Evolutionary conservation across 2,329 filamentous ascomycete species (phyloP), one percentile per base, ranked within the genome.

Genomic region (Trichoderma pleuroti): DNA sequence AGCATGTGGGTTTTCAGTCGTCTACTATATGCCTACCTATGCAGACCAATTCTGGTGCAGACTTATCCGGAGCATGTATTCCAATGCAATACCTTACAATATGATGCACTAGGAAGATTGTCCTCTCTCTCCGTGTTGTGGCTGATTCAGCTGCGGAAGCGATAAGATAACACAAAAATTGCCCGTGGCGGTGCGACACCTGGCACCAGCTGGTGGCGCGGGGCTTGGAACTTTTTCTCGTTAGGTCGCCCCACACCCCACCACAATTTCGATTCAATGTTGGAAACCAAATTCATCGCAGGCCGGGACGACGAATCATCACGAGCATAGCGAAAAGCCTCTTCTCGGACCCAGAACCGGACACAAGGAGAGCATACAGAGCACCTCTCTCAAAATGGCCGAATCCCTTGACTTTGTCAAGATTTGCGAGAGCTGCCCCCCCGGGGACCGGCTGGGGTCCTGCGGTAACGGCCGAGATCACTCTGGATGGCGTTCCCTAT

Each of bases 401-500:
- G 84, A 87, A 77, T 87, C 87, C 70, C 85, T 91, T 76, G 81
- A 84, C 76, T 84, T 82, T 75, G 83, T 88, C 75, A 86, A 90
- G 77, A 87, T 94, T 74, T 91, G 93, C 80, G 85, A 90, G 78
- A 86, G 88, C 78, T 88, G 93, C 78, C 92, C 91, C 73, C 85
- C 91, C 70, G 90, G 91, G 79, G 91, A 93, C 77, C 77, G 88
- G 90, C 82, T 99, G 96, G 96, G 96, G 96, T 72, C 95, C 95
- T 68, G 82, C 92, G 72, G 89, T 92, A 76, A 92, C 94, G 72
- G 89, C 85, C 77, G 93, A 97, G 81, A 97, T 93, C 74, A 97
- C 93, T 73, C 88, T 98, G 78, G 91, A 97, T 80, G 96, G 96
- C 80, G 93, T 98, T 63, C 96, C 96, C 49, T 99, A 98, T 82